Evolutionary conservation across 2,329 filamentous ascomycete genomes (phyloP), one percentile per base, ranked within the genome.

Genomic region (Teratosphaeria nubilosa): DNA sequence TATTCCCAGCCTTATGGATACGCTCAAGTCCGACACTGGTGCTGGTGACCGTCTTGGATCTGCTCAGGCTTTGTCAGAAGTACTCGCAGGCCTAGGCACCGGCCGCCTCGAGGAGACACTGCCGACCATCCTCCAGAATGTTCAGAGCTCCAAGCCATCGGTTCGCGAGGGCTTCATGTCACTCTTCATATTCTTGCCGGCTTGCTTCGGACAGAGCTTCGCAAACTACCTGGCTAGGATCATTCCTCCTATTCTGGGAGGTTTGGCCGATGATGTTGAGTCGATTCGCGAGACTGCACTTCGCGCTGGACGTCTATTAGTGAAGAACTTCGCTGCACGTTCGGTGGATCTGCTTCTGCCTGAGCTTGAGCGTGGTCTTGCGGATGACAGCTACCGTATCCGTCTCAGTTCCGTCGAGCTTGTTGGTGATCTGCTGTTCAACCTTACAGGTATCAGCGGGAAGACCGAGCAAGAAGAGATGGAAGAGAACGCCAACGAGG

Each of bases 111-210:
- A 99, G 74, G 95, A 99, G 75, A 97, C 91, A 5, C 78, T 99
- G 52, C 95, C 94, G 45, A 96, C 92, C 13, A 96, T 99, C 66
- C 77, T 99, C 48, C 92, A 97, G 69, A 99, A 99, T 69, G 92
- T 96, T 64, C 86, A 90, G 65, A 97, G 92, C 68, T 84, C 87
- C 65, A 96, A 96, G 75, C 73, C 94, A 20, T 85, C 91, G 57
- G 90, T 99, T 63, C 86, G 94, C 67, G 94, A 99, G 79, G 94
- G 94, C 52, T 99, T 99, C 78, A 99, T 99, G 94, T 96, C 94
- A 7, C 82, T 99, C 48, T 99, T 99, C 76, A 97, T 99, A 65
- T 99, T 96, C 82, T 84, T 99, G 77, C 94, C 94, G 13, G 94
- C 96, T 56, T 99, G 94, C 76, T 99, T 99, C 68, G 94, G 94